Evolutionary conservation across 176 grass and related monocot species (phyloP), one percentile per base, ranked within the genome.

Genomic region (Metroxylon sagu): DNA sequence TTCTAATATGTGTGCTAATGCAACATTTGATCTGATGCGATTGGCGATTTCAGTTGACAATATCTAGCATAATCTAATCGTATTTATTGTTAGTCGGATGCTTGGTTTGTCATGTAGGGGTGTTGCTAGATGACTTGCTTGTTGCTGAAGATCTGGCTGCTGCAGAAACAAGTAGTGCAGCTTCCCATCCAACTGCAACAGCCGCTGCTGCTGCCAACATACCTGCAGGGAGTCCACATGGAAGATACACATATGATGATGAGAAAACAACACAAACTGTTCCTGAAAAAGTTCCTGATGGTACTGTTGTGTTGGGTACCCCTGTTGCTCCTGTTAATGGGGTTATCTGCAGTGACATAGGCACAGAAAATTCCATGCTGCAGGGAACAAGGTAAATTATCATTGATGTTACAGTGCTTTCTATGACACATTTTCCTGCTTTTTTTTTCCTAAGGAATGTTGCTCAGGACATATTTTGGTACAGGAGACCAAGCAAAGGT

Each of bases 111-210:
- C 27, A 57, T 50, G 21, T 70, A 98, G 93, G 93, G 67, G 81
- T 98, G 60, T 67, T 98, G 59, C 70, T 98, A 56, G 87, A 98
- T 67, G 93, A 98, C 67, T 85, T 98, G 30, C 87, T 98, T 77
- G 84, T 72, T 69, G 93, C 93, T 21, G 93, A 97, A 80, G 93
- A 97, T 77, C 78, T 88, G 71, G 87, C 83, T 83, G 87, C 93
- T 78, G 72, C 81, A 68, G 87, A 92, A 72, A 91, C 87, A 71
- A 92, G 87, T 71, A 88, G 21, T 0, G 57, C 86, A 57, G 85
- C 90, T 78, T 86, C 80, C 60, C 90, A 95, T 73, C 82, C 21
- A 23, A 23, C 90, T 60, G 85, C 85, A 65, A 83, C 85, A 43
- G 74, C 64, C 56, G 79, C 73, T 59, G 83, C 75, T 49, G 50